phyloP scores from a whole-genome alignment of 1,284 basidiomycete species.

The Chiua sp. region DNA sequence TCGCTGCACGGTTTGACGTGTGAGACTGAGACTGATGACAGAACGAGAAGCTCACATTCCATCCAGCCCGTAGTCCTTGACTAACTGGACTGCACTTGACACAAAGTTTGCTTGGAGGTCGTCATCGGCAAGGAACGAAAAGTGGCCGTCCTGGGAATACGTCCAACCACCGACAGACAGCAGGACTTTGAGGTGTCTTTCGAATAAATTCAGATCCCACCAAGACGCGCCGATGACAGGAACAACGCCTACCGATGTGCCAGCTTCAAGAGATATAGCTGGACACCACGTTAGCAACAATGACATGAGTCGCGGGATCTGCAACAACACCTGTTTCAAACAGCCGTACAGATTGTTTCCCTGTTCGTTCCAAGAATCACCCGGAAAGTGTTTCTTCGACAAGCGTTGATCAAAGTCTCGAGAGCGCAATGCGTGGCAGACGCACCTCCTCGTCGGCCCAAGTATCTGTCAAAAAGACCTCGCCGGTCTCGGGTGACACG shows the following conservation, averaged over 20 bases:
- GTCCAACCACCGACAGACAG: conserved; percentile 82
- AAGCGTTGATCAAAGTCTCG: neutral
- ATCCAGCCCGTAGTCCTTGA: conserved; percentile 90
- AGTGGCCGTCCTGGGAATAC: conserved; percentile 70
- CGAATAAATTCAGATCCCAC: conserved; percentile 9
- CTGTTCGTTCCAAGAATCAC: conserved; percentile 63
- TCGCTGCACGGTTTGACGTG: conserved; percentile 47
- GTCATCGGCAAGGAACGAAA: conserved; percentile 62
- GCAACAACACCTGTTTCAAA: conserved; percentile 73
- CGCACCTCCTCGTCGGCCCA: conserved; percentile 84
- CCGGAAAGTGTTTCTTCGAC: conserved; percentile 66
- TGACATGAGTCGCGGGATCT: neutral
- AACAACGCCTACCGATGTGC: conserved; percentile 22
- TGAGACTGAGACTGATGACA: neutral
- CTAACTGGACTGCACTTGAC: conserved; percentile 66
- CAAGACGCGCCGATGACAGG: neutral
- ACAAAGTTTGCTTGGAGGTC: conserved; percentile 74
- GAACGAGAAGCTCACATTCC: conserved; percentile 62
- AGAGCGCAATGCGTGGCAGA: neutral
- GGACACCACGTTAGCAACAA: conserved; percentile 3
- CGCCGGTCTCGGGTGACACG: conserved; percentile 68
- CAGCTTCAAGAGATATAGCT: conserved; percentile 73
- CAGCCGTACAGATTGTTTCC: conserved; percentile 88
- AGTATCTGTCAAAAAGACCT: conserved; percentile 74
- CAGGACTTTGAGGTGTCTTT: conserved; percentile 76